These are phyloP conservation scores for Chrysophaeum taylorii DNA, from an alignment of 352 stramenopile species.

Conservation along the genomic window DNA sequence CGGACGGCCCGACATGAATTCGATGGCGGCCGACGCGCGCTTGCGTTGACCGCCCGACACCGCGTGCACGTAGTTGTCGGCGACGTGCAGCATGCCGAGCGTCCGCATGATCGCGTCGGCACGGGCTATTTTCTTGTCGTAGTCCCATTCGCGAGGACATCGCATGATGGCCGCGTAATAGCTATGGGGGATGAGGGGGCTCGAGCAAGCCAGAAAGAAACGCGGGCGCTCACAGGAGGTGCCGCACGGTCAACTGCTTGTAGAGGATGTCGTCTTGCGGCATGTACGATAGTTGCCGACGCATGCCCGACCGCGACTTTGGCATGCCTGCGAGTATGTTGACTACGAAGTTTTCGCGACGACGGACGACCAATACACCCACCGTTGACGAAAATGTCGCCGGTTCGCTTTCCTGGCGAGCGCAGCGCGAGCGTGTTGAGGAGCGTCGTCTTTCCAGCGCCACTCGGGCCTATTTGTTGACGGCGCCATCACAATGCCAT, in stretches of 20 bases:
- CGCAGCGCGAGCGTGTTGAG: neutral
- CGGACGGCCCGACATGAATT: slow-evolving; percentile 60
- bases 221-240: too few species aligned
- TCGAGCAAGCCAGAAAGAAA: too few species aligned
- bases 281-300: neutral
- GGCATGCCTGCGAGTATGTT: too few species aligned
- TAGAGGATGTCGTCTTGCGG: slow-evolving; percentile 55
- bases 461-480: slow-evolving; percentile 44
- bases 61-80: slow-evolving; percentile 10
- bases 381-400: slow-evolving; percentile 10
- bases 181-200: too few species aligned
- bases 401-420: neutral
- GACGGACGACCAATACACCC: slow-evolving; percentile 36
- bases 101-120: slow-evolving; percentile 19
- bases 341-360: slow-evolving; percentile 31
- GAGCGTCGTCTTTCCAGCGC: slow-evolving; percentile 7
- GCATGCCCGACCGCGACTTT: neutral
- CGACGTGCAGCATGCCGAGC: neutral
- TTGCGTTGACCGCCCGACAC: slow-evolving; percentile 57
- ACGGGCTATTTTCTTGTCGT: too few species aligned
- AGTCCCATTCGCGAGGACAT: slow-evolving; percentile 29
- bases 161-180: slow-evolving; percentile 49
- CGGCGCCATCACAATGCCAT: too few species aligned
- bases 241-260: slow-evolving; percentile 45
- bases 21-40: slow-evolving; percentile 59